These are phyloP conservation scores for Juncus inflexus DNA, from an alignment of 176 grass and related monocot genomes.

Conservation along the genomic window DNA sequence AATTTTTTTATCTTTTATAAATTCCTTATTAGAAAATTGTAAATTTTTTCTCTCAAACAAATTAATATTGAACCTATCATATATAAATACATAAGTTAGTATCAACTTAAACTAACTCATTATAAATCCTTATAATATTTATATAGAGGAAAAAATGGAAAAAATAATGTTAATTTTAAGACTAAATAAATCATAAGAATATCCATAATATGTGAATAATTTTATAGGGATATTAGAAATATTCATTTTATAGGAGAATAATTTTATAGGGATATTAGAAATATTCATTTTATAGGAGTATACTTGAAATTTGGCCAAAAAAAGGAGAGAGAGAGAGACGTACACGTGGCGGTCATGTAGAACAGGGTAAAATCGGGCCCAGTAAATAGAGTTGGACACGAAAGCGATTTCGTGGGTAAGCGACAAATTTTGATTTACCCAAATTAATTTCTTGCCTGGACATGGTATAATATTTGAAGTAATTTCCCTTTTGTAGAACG, in stretches of 20 bases:
- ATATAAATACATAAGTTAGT: no score
- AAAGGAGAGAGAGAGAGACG: background rate
- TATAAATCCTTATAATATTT: no score
- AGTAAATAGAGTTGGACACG: slow-evolving; percentile 9
- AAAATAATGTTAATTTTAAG: background rate
- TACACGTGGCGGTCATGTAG: slow-evolving; percentile 17
- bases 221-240: no score
- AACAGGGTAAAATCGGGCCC: background rate
- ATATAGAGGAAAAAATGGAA: no score
- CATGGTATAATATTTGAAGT: background rate
- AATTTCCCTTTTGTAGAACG: background rate
- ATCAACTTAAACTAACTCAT: no score
- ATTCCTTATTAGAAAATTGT: no score
- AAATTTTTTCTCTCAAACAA: no score
- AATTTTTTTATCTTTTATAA: no score
- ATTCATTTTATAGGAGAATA: no score
- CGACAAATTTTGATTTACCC: background rate
- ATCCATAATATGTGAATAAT: no score
- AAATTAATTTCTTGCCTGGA: background rate
- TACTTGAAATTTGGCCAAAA: background rate
- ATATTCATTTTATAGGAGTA: no score
- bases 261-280: background rate
- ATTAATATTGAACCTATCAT: no score
- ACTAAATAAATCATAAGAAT: background rate
- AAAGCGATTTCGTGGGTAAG: background rate